Base-by-base conservation (phyloP, 148 eudicot genomes). In the Amaranthus hypochondriacus region DNA sequence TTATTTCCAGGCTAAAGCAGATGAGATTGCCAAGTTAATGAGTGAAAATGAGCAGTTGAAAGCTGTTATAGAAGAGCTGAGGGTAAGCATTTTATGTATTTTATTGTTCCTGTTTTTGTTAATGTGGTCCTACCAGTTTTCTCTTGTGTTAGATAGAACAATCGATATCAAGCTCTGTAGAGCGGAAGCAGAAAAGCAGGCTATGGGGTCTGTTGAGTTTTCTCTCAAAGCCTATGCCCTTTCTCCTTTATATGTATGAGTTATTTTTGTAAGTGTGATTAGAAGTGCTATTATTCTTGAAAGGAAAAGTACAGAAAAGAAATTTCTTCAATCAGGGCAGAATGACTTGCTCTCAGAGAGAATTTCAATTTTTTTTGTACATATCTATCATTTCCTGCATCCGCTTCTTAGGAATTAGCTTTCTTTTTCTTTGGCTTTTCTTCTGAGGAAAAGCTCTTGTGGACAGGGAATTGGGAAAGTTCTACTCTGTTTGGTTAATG, bases 21-120 rank as follows among this genome's bases (percentile, higher is more conserved):
- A 95, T 85, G 97, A 92, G 78, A 90, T 95, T 67, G 96, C 97
- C 61, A 90, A 81, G 83, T 78, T 95, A 83, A 90, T 92, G 97
- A 82, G 87, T 77, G 98, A 92, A 80, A 95, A 95, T 72, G 98
- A 92, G 83, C 93, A 86, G 67, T 80, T 92, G 62, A 92, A 95
- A 83, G 72, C 86, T 62, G 82, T 83, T 14, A 72, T 86, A 73
- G 97, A 90, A 58, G 97, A 92, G 72, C 64, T 87, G 63, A 87
- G 83, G 87, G 97, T 90, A 81, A 79, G 75, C 69, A 48, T 71
- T 5, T 6, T 60, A 8, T 63, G 11, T 63, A n/a, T 12, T 46
- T 42, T 8, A 8, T 43, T n/a, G 3, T 18, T 56, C 39, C 71
- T 68, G 42, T 66, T 56, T 50, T 43, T 39, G 5, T 5, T 67